Evolutionary conservation across 305 asterid genomes (phyloP).

Genomic region (Galium porrigens): DNA sequence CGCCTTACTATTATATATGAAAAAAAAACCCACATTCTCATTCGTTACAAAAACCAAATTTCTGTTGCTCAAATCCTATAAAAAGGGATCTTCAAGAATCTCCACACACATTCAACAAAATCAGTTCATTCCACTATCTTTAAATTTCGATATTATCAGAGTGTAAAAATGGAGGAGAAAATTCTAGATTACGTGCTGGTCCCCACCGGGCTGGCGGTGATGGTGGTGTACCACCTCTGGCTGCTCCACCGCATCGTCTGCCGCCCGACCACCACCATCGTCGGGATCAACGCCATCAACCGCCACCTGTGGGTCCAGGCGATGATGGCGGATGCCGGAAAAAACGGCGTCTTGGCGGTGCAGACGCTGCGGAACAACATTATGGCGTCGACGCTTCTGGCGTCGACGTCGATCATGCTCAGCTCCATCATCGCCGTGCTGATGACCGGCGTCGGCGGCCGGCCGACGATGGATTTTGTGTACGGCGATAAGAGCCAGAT

Average conservation of each 20-base stretch:
- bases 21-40: too few species aligned
- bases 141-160: background rate
- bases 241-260: constrained; percentile 48
- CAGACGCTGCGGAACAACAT: constrained; percentile 75
- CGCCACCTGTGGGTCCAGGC: constrained; percentile 80
- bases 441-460: constrained; percentile 33
- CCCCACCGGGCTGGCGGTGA: constrained; percentile 41
- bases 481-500: constrained; percentile 29
- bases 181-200: constrained; percentile 57
- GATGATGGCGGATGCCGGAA: constrained; percentile 72
- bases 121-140: background rate
- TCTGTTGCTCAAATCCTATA: background rate
- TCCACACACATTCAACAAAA: background rate
- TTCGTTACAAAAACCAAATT: background rate
- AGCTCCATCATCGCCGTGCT: constrained; percentile 59
- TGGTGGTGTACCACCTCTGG: constrained; percentile 63
- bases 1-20: background rate
- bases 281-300: constrained; percentile 74
- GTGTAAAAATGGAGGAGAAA: constrained; percentile 28
- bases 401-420: constrained; percentile 66
- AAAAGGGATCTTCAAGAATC: background rate
- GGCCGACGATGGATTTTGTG: constrained; percentile 11
- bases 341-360: constrained; percentile 60
- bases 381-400: constrained; percentile 77
- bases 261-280: constrained; percentile 52